Conservation (phyloP, 139 green algal species). For the Asterochloris erici region DNA sequence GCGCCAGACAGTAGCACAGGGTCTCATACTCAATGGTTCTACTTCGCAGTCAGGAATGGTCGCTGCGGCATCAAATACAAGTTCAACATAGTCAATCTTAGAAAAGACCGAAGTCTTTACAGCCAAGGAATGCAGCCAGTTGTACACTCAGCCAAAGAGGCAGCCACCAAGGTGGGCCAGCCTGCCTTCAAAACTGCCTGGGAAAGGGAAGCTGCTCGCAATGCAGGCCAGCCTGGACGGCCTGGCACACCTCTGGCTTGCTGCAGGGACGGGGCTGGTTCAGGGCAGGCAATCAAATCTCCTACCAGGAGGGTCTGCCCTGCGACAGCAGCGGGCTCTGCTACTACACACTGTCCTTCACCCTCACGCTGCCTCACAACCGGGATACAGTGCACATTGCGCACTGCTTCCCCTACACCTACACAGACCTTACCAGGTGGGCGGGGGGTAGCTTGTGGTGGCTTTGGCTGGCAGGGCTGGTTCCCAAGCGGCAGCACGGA, state of each 20-base stretch:
- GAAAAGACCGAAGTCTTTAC: slow-evolving; percentile 10
- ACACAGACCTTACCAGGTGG: slow-evolving; percentile 11
- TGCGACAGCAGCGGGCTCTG: too few relatives aligned
- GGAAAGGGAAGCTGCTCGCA: neutral
- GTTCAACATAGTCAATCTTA: slow-evolving; percentile 11
- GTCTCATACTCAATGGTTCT: slow-evolving; percentile 12
- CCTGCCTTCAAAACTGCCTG: neutral
- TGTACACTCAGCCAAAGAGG: slow-evolving; percentile 14
- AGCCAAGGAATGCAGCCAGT: slow-evolving; percentile 9
- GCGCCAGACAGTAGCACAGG: slow-evolving; percentile 16
- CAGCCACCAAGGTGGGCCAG: neutral
- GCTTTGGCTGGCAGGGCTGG: neutral
- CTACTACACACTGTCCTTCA: slow-evolving; percentile 12
- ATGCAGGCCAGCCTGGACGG: neutral
- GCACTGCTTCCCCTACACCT: slow-evolving; percentile 14
- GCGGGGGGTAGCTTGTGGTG: neutral
- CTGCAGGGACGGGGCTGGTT: slow-evolving; percentile 10
- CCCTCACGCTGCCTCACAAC: slow-evolving; percentile 10
- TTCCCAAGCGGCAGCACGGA: too few relatives aligned
- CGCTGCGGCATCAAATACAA: neutral
- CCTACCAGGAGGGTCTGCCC: slow-evolving; percentile 7
- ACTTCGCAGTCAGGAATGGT: slow-evolving; percentile 14
- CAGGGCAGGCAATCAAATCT: neutral
- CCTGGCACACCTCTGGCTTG: neutral
- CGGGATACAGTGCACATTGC: slow-evolving; percentile 8